Percentiles rank a stretch among this genome's conserved stretches.
These are phyloP conservation scores for Boletus edulis DNA, from an alignment of 768 basidiomycete species.

Conservation along the genomic window DNA sequence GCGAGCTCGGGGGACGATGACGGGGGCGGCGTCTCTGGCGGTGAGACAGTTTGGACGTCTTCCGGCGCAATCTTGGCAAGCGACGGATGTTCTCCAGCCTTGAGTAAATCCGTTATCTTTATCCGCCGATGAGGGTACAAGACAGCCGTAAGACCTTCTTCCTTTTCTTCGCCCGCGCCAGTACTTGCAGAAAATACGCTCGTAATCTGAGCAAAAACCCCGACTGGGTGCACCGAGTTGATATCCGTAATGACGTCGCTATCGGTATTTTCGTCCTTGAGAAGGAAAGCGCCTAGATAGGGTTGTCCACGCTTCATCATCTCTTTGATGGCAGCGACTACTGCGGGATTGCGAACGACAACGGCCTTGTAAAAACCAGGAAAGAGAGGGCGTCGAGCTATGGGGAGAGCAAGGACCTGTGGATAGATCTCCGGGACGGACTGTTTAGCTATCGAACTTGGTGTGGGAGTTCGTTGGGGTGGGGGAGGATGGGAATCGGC, in stretches of 20 bases:
- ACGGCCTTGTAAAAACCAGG: conserved; percentile 99
- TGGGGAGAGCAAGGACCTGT: conserved; percentile 91
- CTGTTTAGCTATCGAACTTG: conserved; percentile 73
- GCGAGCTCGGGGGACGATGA: conserved; percentile 25
- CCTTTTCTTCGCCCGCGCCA: conserved; percentile 60
- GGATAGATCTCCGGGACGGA: conserved; percentile 90
- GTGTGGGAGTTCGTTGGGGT: conserved; percentile 35
- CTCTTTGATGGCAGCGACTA: conserved; percentile 92
- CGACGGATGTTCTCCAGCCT: conserved; percentile 47
- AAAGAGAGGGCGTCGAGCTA: conserved; percentile 92
- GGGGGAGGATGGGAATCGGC: conserved; percentile 40
- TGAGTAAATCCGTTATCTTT: conserved; percentile 82
- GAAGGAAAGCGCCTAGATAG: conserved; percentile 93
- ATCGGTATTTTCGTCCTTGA: conserved; percentile 92
- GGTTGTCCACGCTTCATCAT: conserved; percentile 97
- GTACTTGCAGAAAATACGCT: conserved; percentile 74
- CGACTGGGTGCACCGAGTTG: conserved; percentile 86
- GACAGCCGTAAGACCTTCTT: conserved; percentile 92
- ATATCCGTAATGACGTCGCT: conserved; percentile 89
- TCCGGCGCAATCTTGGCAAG: conserved; percentile 38
- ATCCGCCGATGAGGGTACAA: conserved; percentile 92
- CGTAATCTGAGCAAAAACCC: conserved; percentile 96
- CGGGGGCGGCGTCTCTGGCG: conserved; percentile 40
- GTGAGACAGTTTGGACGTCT: conserved; percentile 42
- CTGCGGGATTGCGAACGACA: conserved; percentile 84